Evolutionary conservation across 805 yeast genomes (phyloP).

Genomic region (Starmerella ratchasimensis): DNA sequence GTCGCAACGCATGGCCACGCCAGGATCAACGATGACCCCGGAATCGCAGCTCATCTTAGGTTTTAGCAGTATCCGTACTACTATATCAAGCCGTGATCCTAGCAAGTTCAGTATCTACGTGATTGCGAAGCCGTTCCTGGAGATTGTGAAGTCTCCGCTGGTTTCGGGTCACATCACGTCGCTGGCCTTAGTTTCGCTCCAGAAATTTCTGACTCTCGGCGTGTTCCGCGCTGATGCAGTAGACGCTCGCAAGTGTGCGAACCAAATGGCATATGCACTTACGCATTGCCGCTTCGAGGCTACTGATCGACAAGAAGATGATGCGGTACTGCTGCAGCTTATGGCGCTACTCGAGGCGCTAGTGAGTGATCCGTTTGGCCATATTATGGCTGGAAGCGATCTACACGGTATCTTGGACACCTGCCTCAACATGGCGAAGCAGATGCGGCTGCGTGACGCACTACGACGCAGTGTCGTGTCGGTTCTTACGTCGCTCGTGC

Average conservation of each 20-base stretch:
- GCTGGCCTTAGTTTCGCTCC: constrained; percentile 59
- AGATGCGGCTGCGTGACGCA: constrained; percentile 80
- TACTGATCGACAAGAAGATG: constrained; percentile 82
- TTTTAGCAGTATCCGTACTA: constrained; percentile 63
- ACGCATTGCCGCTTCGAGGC: constrained; percentile 95
- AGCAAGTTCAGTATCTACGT: constrained; percentile 55
- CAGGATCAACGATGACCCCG: constrained; percentile 6
- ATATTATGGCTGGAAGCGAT: constrained; percentile 61
- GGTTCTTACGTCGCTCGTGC: constrained; percentile 15
- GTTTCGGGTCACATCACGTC: constrained; percentile 80
- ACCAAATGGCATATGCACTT: constrained; percentile 57
- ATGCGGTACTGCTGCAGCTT: constrained; percentile 75
- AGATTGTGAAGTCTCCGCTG: constrained; percentile 67
- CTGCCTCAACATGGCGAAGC: constrained; percentile 80
- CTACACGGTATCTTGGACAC: constrained; percentile 84
- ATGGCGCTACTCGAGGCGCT: constrained; percentile 58
- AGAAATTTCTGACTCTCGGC: constrained; percentile 57
- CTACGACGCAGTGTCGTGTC: constrained; percentile 68
- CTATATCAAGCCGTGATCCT: constrained; percentile 41
- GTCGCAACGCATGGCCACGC: too few species aligned
- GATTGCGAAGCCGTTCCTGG: constrained; percentile 71
- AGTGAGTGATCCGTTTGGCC: constrained; percentile 50
- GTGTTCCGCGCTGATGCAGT: constrained; percentile 45
- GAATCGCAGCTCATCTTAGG: constrained; percentile 60
- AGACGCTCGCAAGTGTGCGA: constrained; percentile 43